Evolutionary conservation across 1,284 basidiomycete genomes (phyloP).

Genomic region (Waitea zeae): DNA sequence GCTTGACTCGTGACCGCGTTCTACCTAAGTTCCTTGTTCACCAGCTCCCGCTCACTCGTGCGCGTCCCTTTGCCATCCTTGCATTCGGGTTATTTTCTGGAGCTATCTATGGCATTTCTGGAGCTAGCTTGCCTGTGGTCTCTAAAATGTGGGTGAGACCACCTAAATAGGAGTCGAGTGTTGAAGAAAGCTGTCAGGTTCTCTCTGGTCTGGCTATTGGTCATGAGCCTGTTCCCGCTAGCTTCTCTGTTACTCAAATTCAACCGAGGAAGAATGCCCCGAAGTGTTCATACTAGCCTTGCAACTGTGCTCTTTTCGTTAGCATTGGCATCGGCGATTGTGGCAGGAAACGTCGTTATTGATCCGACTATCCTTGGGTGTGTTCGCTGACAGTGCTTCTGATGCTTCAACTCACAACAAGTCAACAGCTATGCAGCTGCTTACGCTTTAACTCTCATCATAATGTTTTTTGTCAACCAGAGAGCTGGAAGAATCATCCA

Average conservation of each 20-base stretch:
- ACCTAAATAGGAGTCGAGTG: background rate
- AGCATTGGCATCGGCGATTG: constrained; percentile 24
- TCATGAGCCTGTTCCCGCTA: constrained; percentile 47
- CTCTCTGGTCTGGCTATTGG: constrained; percentile 42
- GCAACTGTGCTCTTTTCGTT: constrained; percentile 22
- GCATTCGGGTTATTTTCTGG: constrained; percentile 32
- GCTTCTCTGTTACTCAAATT: constrained; percentile 43
- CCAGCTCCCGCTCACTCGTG: constrained; percentile 31
- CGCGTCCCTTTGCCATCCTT: constrained; percentile 34
- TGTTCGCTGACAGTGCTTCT: too few relatives aligned
- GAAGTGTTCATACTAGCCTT: constrained; percentile 22
- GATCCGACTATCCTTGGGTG: constrained; percentile 37
- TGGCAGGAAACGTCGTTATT: constrained; percentile 42
- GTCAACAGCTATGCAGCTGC: too few relatives aligned
- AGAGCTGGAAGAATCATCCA: too few relatives aligned
- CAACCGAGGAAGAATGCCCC: constrained; percentile 39
- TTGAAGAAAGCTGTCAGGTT: constrained; percentile 19
- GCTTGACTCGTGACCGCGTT: constrained; percentile 39
- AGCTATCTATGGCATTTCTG: constrained; percentile 39
- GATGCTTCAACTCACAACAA: too few relatives aligned
- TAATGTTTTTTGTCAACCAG: too few relatives aligned
- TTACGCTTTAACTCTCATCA: too few relatives aligned
- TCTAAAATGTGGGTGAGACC: constrained; percentile 31
- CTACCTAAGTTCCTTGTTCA: constrained; percentile 35
- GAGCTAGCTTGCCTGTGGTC: constrained; percentile 30